Base-by-base conservation (phyloP, 2,329 filamentous ascomycete species). In the Neodidymelliopsis sp. region DNA sequence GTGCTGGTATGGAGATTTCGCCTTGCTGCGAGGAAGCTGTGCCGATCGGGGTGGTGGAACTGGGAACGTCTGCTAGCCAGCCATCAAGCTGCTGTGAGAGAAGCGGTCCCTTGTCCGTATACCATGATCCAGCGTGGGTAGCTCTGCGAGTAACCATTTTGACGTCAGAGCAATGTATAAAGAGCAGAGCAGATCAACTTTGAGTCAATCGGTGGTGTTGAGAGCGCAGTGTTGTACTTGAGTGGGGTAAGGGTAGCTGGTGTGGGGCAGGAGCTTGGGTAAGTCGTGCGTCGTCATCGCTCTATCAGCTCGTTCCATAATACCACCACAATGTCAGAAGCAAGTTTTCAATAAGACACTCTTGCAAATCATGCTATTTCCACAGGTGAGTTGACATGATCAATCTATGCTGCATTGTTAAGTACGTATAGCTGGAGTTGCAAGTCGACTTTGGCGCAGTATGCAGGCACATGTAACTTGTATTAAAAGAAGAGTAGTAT, bases 71-170 rank as follows among this genome's bases (percentile, higher is more conserved):
- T 27, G 76, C 77, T n/a, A 97, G 81, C 81, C 85, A 96, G 38
- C 75, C 73, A 48, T 94, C 84, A 4, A 99, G 86, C 75, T 96
- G 81, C 6, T 69, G 63, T 3, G 82, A 82, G 39, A 97, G 83
- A n/a, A 74, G 72, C 2, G 71, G 68, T 5, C 81, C 75, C 50
- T 85, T 79, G 37, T 80, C 80, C 6, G 85, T 80, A 71, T 99
- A 99, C 94, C 94, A 99, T 13, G 85, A 88, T 28, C 90, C 89
- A 16, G 93, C 91, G 71, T 97, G 94, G 46, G 81, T 84, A 15
- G 91, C 87, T 57, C 77, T 71, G 65, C 87, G 76, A 40, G 71
- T 60, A 35, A 62, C 62, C 72, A 70, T 77, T 13, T 46, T 49
- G 33, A 28, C 16, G 6, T 31, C 0, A 18, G 2, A 27, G 5